Conservation (phyloP, 345 rosid species). For the Brassica nigra region DNA sequence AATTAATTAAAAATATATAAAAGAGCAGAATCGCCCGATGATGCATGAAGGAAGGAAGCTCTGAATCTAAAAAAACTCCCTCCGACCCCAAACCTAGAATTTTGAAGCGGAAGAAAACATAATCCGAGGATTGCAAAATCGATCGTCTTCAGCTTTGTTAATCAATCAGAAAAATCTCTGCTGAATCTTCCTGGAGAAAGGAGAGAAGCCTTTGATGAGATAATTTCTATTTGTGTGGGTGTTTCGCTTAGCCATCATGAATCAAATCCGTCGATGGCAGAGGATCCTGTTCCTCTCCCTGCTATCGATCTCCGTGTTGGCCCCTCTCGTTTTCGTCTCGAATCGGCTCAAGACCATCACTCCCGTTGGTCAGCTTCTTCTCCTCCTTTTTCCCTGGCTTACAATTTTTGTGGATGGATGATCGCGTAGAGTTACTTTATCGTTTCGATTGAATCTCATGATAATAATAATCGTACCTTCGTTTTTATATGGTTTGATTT, state of each 20-base stretch:
- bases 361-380: constrained; percentile 52
- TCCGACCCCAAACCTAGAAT: constrained; percentile 23
- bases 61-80: constrained; percentile 12
- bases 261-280: constrained; percentile 68
- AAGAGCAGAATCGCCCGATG: constrained; percentile 33
- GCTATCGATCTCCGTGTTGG: constrained; percentile 67
- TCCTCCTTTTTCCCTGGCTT: background rate
- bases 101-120: constrained; percentile 10
- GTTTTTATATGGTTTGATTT: constrained; percentile 14
- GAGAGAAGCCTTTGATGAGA: constrained; percentile 42
- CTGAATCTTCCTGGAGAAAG: constrained; percentile 44
- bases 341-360: constrained; percentile 52
- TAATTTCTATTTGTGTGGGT: background rate
- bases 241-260: constrained; percentile 61
- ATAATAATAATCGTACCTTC: background rate
- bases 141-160: constrained; percentile 30
- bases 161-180: constrained; percentile 41
- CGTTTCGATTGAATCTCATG: constrained; percentile 8
- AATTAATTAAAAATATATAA: background rate
- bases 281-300: constrained; percentile 79
- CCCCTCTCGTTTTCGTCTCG: constrained; percentile 75
- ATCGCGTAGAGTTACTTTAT: constrained; percentile 19
- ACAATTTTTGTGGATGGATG: background rate
- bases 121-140: background rate
- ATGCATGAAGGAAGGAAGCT: constrained; percentile 44